phyloP scores from a whole-genome alignment of 75 land plant genomes.

The Pinus taeda region DNA sequence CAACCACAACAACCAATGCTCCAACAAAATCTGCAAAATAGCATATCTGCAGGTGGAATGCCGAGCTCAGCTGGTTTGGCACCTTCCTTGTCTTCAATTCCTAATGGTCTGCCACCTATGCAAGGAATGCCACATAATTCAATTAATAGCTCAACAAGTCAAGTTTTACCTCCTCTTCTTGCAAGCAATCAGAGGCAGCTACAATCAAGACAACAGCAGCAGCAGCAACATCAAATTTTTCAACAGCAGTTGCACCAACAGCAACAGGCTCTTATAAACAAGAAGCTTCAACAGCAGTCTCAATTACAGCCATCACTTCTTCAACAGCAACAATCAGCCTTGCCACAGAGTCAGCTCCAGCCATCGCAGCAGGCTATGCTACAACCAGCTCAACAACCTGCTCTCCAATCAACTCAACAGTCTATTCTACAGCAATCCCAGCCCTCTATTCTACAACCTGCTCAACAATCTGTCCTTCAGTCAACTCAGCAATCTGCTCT shows the following conservation, averaged over 20 bases:
- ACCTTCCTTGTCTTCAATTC: background rate
- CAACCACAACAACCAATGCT: background rate
- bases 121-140: background rate
- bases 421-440: constrained; percentile 1
- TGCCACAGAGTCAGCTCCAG: background rate
- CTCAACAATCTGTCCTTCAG: background rate
- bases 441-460: constrained; percentile 1
- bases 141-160: background rate
- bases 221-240: constrained; percentile 11
- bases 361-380: constrained; percentile 2
- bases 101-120: background rate
- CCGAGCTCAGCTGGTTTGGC: background rate
- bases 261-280: constrained; percentile 7
- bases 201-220: constrained; percentile 8
- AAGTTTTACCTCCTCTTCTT: constrained; percentile 3
- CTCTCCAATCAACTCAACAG: constrained; percentile 8
- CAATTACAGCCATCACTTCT: background rate
- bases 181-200: constrained; percentile 1
- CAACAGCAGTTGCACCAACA: constrained; percentile 1
- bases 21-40: background rate
- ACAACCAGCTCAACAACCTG: background rate
- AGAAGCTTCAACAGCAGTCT: constrained; percentile 13
- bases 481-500: background rate
- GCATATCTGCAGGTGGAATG: constrained; percentile 1
- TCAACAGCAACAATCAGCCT: background rate